These are phyloP conservation scores for Macadamia integrifolia DNA, from an alignment of 164 flowering plant genomes.

Conservation along the genomic window DNA sequence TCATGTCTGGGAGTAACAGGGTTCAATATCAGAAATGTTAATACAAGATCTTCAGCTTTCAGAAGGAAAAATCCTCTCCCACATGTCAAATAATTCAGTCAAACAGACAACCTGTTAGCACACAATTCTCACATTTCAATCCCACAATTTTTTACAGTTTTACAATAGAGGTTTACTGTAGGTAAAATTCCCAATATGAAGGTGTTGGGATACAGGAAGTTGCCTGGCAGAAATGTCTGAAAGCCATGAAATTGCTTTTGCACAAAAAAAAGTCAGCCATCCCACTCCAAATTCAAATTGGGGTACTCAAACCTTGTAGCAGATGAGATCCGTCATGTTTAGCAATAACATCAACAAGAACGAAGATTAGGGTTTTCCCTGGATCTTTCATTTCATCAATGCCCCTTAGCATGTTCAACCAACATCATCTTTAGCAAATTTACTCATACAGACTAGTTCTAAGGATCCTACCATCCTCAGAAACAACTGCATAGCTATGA, in stretches of 20 bases:
- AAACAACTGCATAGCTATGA: not conserved
- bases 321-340: not conserved
- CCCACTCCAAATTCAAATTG: not conserved
- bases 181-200: not conserved
- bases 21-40: not conserved
- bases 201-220: not conserved
- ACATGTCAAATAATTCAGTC: conserved; percentile 1
- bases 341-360: not conserved
- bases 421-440: not conserved
- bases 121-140: not conserved
- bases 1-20: not conserved
- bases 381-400: not conserved
- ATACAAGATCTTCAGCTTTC: not conserved
- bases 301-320: not conserved
- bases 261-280: not conserved
- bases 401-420: not conserved
- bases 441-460: conserved; percentile 1
- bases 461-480: conserved; percentile 1
- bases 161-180: not conserved
- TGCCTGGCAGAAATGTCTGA: not conserved
- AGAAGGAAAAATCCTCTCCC: not conserved
- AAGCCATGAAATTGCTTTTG: conserved; percentile 4
- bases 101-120: not conserved
- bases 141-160: not conserved
- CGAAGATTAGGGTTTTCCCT: not conserved